Evolutionary conservation across 225 moss, liverwort and hornwort species (phyloP), one percentile per base, ranked within the genome.

Genomic region (Physcomitrellopsis africana): DNA sequence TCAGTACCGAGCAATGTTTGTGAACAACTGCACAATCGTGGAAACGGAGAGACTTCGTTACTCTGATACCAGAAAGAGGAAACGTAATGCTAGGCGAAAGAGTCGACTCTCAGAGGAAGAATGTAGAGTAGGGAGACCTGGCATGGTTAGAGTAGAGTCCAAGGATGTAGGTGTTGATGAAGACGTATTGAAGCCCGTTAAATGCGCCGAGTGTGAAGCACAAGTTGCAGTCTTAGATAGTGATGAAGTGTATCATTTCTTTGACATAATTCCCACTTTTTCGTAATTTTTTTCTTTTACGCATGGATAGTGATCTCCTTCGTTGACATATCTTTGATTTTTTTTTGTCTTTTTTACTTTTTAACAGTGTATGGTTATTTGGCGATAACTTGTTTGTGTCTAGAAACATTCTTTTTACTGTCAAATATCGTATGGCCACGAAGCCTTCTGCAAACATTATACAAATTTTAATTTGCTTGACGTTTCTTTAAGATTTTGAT

Each of bases 221-320:
- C 81, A 91, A 53, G 91, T 96, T 64, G 96, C 87, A 65, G 85
- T 94, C 15, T 43, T 92, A 74, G 96, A 96, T 73, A 82, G 77
- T 66, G 96, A 92, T 58, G 94, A 96, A 81, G 83, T 96, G 20
- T 94, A 90, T 78, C 96, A 96, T 80, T 96, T 96, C 51, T 92
- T 90, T 72, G 91, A 94, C 72, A 67, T 89, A 54, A 63, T 96
- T 76, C 96, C 96, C 68, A 94, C 94, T 5, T 94, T 80, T 69
- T 81, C 90, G 11, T 87, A 73, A 56, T 44, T 16, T 11, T 12
- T 57, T 60, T 11, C 15, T 4, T 14, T 17, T 22, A 22, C 41
- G 32, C 32, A 37, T 37, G 32, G 3, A 10, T 24, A 32, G 11
- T 17, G 8, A 55, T 48, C 37, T n/a, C 2, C 46, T 15, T 8